Evolutionary conservation across 1,284 basidiomycete species (phyloP), one percentile per base, ranked within the genome.

Genomic region (Cryptococcus jaspeensis): DNA sequence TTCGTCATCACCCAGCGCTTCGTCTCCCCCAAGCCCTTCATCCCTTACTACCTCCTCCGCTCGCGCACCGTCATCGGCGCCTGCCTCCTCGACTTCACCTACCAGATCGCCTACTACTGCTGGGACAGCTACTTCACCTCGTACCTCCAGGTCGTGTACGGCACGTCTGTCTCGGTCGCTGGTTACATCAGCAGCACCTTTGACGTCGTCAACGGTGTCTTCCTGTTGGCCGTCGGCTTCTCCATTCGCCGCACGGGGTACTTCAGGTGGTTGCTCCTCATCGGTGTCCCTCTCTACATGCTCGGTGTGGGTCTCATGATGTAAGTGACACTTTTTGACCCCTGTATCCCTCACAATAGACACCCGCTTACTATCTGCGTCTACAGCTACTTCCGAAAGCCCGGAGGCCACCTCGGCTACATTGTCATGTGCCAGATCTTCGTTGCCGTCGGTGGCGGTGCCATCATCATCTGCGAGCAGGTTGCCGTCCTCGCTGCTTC

Each of bases 231-330:
- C 7, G 66, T 78, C 37, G 73, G 76, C 35, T 59, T 72, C 56
- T 54, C 74, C 23, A 72, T 77, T 48, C 71, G 73, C 52, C 57
- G 62, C 40, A 70, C 76, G 16, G 71, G 77, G 3, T 72, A 73
- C 57, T 69, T 74, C 63, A 73, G 77, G 53, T 76, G 72, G 59
- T 61, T 78, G 53, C 58, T 73, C 38, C 56, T 74, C 40, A 42
- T 63, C 48, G 67, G 68, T 47, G 63, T 74, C 15, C 67, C 68
- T 37, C 56, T 78, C 39, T 77, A 73, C 70, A 62, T 72, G 39
- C 56, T 80, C 32, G 76, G 76, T 8, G 71, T 71, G 49, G 78
- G 78, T 5, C 63, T 80, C 11, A 66, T 80, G 59, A 75, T 79
- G n/a, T n/a, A n/a, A n/a, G n/a, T n/a, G n/a, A n/a, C n/a, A n/a